Evolutionary conservation across 208 protist species (phyloP).

Genomic region (Acanthamoeba sp.): DNA sequence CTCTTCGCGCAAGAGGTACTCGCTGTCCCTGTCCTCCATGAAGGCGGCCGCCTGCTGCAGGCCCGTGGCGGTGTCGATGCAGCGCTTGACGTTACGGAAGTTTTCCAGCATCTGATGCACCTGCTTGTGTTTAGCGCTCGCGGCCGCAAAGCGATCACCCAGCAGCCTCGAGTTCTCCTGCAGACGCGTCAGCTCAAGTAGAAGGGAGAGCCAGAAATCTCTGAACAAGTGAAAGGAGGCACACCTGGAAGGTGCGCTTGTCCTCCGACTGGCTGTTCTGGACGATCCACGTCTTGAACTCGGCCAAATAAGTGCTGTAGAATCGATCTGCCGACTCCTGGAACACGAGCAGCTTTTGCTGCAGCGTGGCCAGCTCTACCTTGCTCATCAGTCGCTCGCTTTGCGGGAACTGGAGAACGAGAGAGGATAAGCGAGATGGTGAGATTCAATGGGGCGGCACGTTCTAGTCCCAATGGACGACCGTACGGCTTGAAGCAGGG

Average conservation of each 20-base stretch:
- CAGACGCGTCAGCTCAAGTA: neutral
- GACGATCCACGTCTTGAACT: slow-evolving; percentile 39
- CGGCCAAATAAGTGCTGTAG: slow-evolving; percentile 8
- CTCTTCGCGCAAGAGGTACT: slow-evolving; percentile 23
- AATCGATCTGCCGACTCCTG: neutral
- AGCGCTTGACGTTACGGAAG: slow-evolving; percentile 30
- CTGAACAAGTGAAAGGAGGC: neutral
- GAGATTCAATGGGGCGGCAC: too few relatives aligned
- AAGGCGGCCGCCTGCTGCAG: slow-evolving; percentile 4
- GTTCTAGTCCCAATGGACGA: neutral
- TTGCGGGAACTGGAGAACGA: neutral
- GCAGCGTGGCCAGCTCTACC: neutral
- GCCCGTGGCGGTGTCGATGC: neutral
- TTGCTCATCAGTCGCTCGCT: neutral
- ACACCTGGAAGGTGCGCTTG: slow-evolving; percentile 16
- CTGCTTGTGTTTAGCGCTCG: neutral
- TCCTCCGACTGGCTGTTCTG: neutral
- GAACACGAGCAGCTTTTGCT: neutral
- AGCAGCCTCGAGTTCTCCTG: slow-evolving; percentile 1
- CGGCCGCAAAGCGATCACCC: neutral
- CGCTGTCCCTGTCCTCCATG: slow-evolving; percentile 8
- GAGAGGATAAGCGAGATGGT: too few relatives aligned
- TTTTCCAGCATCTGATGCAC: slow-evolving; percentile 21
- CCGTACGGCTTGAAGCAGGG: neutral
- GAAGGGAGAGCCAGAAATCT: neutral